Evolutionary conservation across 306 rosid species (phyloP).

Genomic region (Elaeagnus macrophylla): DNA sequence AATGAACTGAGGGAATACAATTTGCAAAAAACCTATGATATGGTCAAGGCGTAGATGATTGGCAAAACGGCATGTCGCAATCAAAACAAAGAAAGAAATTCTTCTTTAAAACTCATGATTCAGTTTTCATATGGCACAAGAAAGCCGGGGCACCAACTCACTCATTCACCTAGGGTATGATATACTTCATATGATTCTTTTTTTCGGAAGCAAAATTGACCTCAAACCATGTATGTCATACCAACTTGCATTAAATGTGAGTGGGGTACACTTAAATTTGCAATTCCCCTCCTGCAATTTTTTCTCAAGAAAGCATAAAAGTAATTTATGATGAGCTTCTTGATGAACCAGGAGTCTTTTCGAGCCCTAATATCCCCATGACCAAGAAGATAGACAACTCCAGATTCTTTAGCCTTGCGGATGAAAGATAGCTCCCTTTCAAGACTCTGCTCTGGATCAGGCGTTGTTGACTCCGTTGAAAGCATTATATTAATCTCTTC

Average conservation of each 20-base stretch:
- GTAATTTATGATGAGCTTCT: constrained; percentile 78
- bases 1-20: no score
- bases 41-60: no score
- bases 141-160: not conserved
- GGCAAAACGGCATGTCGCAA: not conserved
- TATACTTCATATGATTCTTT: not conserved
- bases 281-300: constrained; percentile 86
- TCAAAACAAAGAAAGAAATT: not conserved
- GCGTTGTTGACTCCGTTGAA: constrained; percentile 31
- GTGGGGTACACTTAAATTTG: constrained; percentile 88
- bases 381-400: constrained; percentile 91
- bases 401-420: constrained; percentile 86
- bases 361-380: constrained; percentile 90
- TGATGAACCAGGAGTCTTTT: constrained; percentile 88
- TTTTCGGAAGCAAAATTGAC: constrained; percentile 20
- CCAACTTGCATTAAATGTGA: constrained; percentile 92
- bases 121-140: not conserved
- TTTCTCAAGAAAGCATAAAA: constrained; percentile 86
- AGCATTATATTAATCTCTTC: constrained; percentile 33
- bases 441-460: constrained; percentile 75
- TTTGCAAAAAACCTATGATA: no score
- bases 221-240: constrained; percentile 97
- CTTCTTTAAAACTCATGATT: not conserved
- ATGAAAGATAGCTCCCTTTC: constrained; percentile 87
- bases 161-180: not conserved